Percentiles rank a stretch among this genome's conserved stretches.
Conservation (phyloP, 345 rosid species). For the Brassica nigra region DNA sequence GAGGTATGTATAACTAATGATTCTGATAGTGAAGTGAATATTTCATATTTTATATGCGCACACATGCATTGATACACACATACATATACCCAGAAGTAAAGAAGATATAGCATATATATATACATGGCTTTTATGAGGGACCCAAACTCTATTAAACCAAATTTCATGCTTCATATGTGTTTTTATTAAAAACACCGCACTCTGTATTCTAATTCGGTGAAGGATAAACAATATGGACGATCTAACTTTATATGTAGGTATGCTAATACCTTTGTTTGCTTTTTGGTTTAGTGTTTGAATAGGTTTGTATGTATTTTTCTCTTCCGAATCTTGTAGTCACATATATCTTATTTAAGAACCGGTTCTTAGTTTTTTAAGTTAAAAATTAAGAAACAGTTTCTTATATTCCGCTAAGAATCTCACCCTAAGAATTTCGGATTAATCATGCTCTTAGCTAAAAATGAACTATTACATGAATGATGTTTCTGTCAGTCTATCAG, state of each 20-base stretch:
- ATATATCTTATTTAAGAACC: too few species aligned
- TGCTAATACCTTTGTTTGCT: neutral
- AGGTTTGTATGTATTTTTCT: neutral
- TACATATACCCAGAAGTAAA: constrained; percentile 14
- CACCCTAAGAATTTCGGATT: too few species aligned
- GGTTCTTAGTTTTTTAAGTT: too few species aligned
- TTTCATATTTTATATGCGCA: constrained; percentile 34
- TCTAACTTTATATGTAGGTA: constrained; percentile 4
- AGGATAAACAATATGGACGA: constrained; percentile 4
- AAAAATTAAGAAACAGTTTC: too few species aligned
- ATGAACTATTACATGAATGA: neutral
- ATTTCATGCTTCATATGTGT: constrained; percentile 8
- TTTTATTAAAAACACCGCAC: constrained; percentile 6
- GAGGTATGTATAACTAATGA: constrained; percentile 37
- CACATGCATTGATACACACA: constrained; percentile 14
- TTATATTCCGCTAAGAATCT: too few species aligned
- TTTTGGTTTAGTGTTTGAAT: neutral
- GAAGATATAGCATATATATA: neutral
- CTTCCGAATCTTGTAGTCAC: neutral
- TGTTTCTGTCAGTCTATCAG: neutral
- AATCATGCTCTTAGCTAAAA: neutral
- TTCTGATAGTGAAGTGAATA: constrained; percentile 39
- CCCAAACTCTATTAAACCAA: constrained; percentile 16
- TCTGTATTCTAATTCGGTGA: neutral
- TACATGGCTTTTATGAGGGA: constrained; percentile 8